Base-by-base conservation (phyloP, 192 early-diverging fungal species). In the Lunasporangiospora selenospora region DNA sequence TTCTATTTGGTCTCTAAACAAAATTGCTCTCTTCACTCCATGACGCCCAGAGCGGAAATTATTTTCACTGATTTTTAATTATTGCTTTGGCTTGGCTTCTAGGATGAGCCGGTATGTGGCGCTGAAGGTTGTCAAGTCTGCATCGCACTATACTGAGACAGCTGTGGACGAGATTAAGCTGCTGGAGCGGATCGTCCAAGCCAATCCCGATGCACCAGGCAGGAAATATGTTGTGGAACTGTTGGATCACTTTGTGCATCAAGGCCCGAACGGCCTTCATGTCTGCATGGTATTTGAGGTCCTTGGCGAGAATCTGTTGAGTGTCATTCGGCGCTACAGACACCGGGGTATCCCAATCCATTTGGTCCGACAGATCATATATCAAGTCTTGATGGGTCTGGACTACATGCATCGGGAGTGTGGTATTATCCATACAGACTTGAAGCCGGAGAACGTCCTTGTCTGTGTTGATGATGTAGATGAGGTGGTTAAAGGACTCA, bases 261-360 rank as follows among this genome's bases (percentile, higher is more conserved):
- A 81, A 10, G 97, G 97, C 4, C 91, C 90, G 2, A 88, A 99
- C 75, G 97, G 97, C 10, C 77, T 80, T 5, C 96, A 99, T 58
- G 90, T 99, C 15, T 93, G 92, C 67, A 99, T 99, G 95, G 92
- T 93, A 6, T 98, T 99, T 79, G 97, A 99, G 69, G 94, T 97
- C 0, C 77, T 99, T 30, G 97, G 97, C 34, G 96, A 96, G 55
- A 99, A 96, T 46, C 80, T 99, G 33, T 75, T 99, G 38, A 92
- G 89, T 16, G 76, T 99, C 59, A 93, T 99, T 49, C 86, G 91
- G 50, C 83, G 87, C 31, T 92, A 93, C 65, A 83, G 84, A 43
- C 87, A 92, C 64, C 83, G 86, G 21, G 97, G 97, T 3, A 89
- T 99, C 18, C 94, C 96, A 1, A 53, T 88, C 3, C 82, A 82